A percentile compares a stretch with the other conserved stretches of the same genome.
Conservation (phyloP, 2,329 filamentous ascomycete genomes). For the Pestalotiopsis fici region DNA sequence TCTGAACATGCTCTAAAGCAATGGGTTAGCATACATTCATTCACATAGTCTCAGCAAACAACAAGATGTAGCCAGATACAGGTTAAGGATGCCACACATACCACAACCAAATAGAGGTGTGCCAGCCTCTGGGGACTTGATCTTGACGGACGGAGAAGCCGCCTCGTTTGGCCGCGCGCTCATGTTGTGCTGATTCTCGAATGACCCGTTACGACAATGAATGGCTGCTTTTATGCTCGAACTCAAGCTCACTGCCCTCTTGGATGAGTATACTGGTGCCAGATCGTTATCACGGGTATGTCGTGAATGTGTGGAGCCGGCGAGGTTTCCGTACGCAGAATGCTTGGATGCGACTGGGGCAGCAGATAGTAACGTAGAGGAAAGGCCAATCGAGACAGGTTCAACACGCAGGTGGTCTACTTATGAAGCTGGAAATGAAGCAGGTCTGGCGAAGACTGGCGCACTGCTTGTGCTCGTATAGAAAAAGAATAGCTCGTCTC, state of each 20-base stretch:
- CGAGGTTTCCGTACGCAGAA: neutral
- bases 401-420: neutral
- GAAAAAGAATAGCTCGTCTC: neutral
- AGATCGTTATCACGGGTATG: neutral
- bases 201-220: neutral
- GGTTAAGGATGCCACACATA: slow-evolving; percentile 38
- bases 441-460: neutral
- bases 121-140: slow-evolving; percentile 61
- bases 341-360: neutral
- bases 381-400: neutral
- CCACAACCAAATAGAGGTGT: slow-evolving; percentile 66
- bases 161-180: slow-evolving; percentile 30
- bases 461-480: neutral
- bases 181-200: slow-evolving; percentile 22
- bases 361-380: neutral
- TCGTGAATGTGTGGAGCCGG: neutral
- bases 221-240: neutral
- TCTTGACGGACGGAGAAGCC: slow-evolving; percentile 48
- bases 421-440: neutral
- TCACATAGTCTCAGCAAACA: neutral
- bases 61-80: neutral
- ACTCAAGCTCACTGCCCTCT: neutral
- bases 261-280: neutral
- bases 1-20: slow-evolving; percentile 65
- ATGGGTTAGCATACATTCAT: slow-evolving; percentile 2